Base-by-base conservation (phyloP, 208 protist genomes). In the Acanthamoeba royreba region DNA sequence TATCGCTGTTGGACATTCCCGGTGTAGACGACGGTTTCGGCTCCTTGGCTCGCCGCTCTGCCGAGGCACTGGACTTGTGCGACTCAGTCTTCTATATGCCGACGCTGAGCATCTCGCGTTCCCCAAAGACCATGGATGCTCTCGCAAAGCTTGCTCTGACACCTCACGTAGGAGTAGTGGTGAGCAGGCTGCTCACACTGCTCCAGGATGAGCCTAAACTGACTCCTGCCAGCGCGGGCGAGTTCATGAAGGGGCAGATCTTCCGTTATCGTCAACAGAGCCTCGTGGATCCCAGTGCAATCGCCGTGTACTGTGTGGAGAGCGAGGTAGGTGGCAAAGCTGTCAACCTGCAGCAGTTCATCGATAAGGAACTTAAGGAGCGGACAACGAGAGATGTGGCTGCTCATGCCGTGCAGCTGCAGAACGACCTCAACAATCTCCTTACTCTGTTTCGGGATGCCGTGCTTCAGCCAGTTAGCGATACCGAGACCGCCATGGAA, bases 1-100 rank as follows among this genome's bases (percentile, higher is more conserved):
- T 85, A 25, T 85, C 74, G 8, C n/a, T 85, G 38, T 35, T 85
- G 74, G 74, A 85, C 74, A 85, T 85, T n/a, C 74, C 74, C n/a
- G 74, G 74, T n/a, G 38, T 85, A 25, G 17, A 85, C 40, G 45
- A 52, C 74, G 74, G 74, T 42, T 53, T 35, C 38, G 31, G 42
- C 45, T 45, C 74, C 5, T 22, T 85, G 74, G 17, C 11, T 7
- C 74, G 74, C 11, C 74, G 74, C 15, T 19, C 42, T 11, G 74
- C 43, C 17, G 74, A 45, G 38, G 74, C 74, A 1, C 5, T 85
- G n/a, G 74, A 49, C 38, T 52, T 11, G 22, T 85, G 74, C 74
- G 74, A 85, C 45, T 46, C 74, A n/a, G 35, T 85, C 11, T 85
- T 85, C 74, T 85, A 40, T 2, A 85, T 85, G 74, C 74, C 35